Evolutionary conservation across 805 yeast species (phyloP).

Genomic region (Nakazawaea peltata): DNA sequence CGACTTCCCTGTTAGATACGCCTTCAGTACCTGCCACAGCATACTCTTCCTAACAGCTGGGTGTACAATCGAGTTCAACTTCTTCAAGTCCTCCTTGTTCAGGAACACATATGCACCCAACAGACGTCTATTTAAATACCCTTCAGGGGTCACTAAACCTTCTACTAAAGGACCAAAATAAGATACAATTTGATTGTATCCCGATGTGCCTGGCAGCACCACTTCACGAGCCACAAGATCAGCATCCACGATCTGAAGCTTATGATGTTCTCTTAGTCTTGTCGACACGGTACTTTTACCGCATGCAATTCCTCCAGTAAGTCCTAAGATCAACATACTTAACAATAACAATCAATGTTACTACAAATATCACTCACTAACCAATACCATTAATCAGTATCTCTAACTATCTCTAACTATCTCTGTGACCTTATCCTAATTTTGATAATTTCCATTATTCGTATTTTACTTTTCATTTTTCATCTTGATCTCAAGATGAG

Average conservation of each 20-base stretch:
- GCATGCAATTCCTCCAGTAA: slow-evolving; percentile 98
- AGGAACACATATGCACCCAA: slow-evolving; percentile 77
- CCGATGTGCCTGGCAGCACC: slow-evolving; percentile 71
- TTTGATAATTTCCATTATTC: no score
- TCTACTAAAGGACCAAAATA: slow-evolving; percentile 52
- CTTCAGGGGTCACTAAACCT: slow-evolving; percentile 37
- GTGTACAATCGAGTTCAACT: slow-evolving; percentile 73
- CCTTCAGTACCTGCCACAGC: slow-evolving; percentile 40
- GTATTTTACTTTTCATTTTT: neutral
- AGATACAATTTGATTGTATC: slow-evolving; percentile 56
- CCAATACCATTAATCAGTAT: no score
- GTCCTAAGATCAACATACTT: slow-evolving; percentile 78
- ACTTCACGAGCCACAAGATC: slow-evolving; percentile 83
- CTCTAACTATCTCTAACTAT: no score
- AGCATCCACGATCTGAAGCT: slow-evolving; percentile 72
- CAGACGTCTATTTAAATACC: slow-evolving; percentile 57
- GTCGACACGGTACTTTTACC: slow-evolving; percentile 90
- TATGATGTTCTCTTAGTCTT: slow-evolving; percentile 40
- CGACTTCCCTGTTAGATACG: slow-evolving; percentile 49
- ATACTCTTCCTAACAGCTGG: slow-evolving; percentile 77
- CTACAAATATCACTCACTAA: no score
- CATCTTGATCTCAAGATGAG: neutral
- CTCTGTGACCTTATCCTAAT: neutral
- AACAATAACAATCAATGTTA: neutral
- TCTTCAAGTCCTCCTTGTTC: slow-evolving; percentile 45